Evolutionary conservation across 352 stramenopile genomes (phyloP), one percentile per base, ranked within the genome.

Genomic region (Globisporangium splendens): DNA sequence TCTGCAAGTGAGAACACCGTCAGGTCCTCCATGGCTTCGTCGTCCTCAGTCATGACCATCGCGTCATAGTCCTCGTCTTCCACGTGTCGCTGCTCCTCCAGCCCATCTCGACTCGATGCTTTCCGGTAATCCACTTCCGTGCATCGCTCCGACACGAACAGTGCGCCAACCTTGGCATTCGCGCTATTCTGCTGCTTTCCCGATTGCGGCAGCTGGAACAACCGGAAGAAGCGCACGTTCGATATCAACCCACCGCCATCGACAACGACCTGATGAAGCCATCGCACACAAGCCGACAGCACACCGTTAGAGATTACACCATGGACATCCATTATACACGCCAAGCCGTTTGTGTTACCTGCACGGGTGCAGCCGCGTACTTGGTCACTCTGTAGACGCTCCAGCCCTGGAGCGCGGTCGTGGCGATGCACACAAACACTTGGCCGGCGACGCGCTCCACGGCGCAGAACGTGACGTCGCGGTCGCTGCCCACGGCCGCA

Each of bases 401-500:
- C 82, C 82, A 91, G 41, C 64, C 52, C 17, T 56, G 46, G 17
- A 54, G 46, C 20, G 68, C 54, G 21, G 66, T 76, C 49, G 82
- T 86, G 61, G 79, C 88, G 31, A 91, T 52, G 47, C 77, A 63
- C 7, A 91, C 66, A 53, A 80, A 89, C 11, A 69, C 60, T 54
- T 75, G 77, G 22, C 50, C 58, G 51, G 56, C 61, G 31, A 89
- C 76, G 52, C 79, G 77, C 47, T 91, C 72, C 8, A 91, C 55
- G 17, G 74, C 41, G 69, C 79, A 89, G 68, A 86, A 89, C 28
- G 68, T 91, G 50, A 89, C 73, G 58, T 87, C 72, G 50, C 58
- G 46, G 50, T 57, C 50, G 46, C 47, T 59, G 31, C 56, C 56
- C 38, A 62, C 38, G n/a, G 48, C 7, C 21, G 66, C 54, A 4